These are phyloP conservation scores for Calocybe gangraenosa DNA, from an alignment of 768 basidiomycete species.

Conservation along the genomic window DNA sequence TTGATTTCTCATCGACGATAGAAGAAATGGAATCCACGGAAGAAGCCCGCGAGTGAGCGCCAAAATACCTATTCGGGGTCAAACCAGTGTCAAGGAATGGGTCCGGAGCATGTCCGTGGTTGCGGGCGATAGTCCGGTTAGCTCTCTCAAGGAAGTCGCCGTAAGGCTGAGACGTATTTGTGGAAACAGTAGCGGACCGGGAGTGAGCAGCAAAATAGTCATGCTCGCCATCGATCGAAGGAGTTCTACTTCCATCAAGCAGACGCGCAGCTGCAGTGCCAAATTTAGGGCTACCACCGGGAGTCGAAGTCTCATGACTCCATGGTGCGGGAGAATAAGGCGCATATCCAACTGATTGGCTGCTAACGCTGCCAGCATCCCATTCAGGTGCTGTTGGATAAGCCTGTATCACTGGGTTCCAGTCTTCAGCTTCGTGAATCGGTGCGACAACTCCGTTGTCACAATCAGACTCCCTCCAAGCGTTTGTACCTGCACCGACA, in stretches of 20 bases:
- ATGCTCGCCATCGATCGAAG: constrained; percentile 48
- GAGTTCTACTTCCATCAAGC: constrained; percentile 34
- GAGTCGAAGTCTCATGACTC: constrained; percentile 54
- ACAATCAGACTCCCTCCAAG: constrained; percentile 76
- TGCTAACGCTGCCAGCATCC: constrained; percentile 58
- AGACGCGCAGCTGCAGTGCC: constrained; percentile 26
- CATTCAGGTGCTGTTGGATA: constrained; percentile 73
- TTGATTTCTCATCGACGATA: constrained; percentile 86
- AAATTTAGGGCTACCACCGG: constrained; percentile 26
- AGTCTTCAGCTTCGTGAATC: constrained; percentile 71
- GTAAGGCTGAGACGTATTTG: constrained; percentile 45
- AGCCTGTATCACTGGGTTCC: constrained; percentile 67
- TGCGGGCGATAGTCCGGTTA: constrained; percentile 77
- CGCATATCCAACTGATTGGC: constrained; percentile 29
- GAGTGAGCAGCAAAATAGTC: constrained; percentile 45
- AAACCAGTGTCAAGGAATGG: constrained; percentile 71
- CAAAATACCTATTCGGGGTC: constrained; percentile 72
- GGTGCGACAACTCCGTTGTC: constrained; percentile 41
- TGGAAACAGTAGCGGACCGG: constrained; percentile 24
- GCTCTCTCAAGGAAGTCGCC: constrained; percentile 82
- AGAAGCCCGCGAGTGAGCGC: constrained; percentile 70
- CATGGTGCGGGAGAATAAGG: constrained; percentile 62
- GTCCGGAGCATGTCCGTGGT: constrained; percentile 75
- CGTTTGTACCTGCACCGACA: constrained; percentile 59
- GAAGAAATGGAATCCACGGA: constrained; percentile 92